These are phyloP conservation scores for Malbranchea cinnamomea DNA, from an alignment of 2,329 filamentous ascomycete genomes.

Conservation along the genomic window DNA sequence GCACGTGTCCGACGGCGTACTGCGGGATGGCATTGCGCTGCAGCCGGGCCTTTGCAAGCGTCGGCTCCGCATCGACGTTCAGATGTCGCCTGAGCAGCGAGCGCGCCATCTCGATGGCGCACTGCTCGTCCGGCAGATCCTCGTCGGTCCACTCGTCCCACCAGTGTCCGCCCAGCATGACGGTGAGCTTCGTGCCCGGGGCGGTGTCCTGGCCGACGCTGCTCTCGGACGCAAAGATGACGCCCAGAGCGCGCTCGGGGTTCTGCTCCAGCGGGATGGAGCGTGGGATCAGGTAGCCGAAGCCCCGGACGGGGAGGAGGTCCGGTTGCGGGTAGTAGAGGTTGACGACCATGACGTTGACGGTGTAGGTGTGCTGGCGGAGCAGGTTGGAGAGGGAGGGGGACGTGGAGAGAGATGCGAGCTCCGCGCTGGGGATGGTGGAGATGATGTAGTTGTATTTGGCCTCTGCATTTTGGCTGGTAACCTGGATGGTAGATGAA, in stretches of 20 bases:
- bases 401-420: slow-evolving; percentile 7
- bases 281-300: slow-evolving; percentile 83
- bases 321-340: slow-evolving; percentile 59
- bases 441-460: slow-evolving; percentile 16
- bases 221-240: slow-evolving; percentile 75
- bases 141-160: slow-evolving; percentile 49
- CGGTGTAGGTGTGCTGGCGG: slow-evolving; percentile 39
- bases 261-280: slow-evolving; percentile 56
- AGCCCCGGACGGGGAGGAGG: slow-evolving; percentile 54
- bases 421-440: slow-evolving; percentile 11
- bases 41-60: slow-evolving; percentile 45
- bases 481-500: no score
- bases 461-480: no score
- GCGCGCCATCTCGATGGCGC: slow-evolving; percentile 56
- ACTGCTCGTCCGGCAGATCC: slow-evolving; percentile 47
- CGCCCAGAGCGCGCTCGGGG: slow-evolving; percentile 70
- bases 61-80: slow-evolving; percentile 48
- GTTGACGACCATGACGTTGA: slow-evolving; percentile 85
- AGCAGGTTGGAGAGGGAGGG: slow-evolving; percentile 11
- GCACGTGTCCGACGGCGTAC: slow-evolving; percentile 64
- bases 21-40: slow-evolving; percentile 74
- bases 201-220: slow-evolving; percentile 40
- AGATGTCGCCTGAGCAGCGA: slow-evolving; percentile 59
- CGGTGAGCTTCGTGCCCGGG: slow-evolving; percentile 68
- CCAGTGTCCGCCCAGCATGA: slow-evolving; percentile 90